Evolutionary conservation across 306 rosid genomes (phyloP).

Genomic region (Oemleria cerasiformis): DNA sequence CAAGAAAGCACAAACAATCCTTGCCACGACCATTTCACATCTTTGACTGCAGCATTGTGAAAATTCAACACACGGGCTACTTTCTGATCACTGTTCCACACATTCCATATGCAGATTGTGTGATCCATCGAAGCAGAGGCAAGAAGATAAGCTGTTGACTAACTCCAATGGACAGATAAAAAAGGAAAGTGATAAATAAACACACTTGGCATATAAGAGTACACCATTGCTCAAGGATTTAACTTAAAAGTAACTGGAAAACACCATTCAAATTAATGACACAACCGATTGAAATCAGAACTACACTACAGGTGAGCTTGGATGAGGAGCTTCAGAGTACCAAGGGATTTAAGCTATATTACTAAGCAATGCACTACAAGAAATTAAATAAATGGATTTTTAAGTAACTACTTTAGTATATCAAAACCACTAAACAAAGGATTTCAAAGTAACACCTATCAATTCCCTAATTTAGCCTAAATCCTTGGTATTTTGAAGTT

Average conservation of each 20-base stretch:
- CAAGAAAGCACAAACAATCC: conserved; percentile 74
- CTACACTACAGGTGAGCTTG: no score
- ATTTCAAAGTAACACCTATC: no score
- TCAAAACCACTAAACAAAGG: no score
- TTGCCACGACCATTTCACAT: conserved; percentile 74
- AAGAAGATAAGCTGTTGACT: conserved; percentile 90
- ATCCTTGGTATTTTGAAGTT: no score
- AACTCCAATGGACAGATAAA: conserved; percentile 59
- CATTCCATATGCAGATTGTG: conserved; percentile 69
- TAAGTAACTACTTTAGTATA: no score
- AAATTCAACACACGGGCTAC: conserved; percentile 48
- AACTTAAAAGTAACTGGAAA: not conserved
- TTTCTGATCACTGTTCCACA: conserved; percentile 80
- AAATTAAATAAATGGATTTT: no score
- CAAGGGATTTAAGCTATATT: no score
- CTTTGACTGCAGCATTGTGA: conserved; percentile 74
- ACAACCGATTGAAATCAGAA: not conserved
- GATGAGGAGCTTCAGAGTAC: no score
- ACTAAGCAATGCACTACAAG: no score
- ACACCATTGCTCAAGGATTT: conserved; percentile 13
- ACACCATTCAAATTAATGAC: conserved; percentile 1
- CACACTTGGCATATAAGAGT: conserved; percentile 9
- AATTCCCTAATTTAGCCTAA: no score
- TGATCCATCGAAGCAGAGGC: conserved; percentile 98
- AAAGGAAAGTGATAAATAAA: conserved; percentile 31